Base-by-base conservation (phyloP, 2,329 filamentous ascomycete genomes). In the Cordyceps sp. region DNA sequence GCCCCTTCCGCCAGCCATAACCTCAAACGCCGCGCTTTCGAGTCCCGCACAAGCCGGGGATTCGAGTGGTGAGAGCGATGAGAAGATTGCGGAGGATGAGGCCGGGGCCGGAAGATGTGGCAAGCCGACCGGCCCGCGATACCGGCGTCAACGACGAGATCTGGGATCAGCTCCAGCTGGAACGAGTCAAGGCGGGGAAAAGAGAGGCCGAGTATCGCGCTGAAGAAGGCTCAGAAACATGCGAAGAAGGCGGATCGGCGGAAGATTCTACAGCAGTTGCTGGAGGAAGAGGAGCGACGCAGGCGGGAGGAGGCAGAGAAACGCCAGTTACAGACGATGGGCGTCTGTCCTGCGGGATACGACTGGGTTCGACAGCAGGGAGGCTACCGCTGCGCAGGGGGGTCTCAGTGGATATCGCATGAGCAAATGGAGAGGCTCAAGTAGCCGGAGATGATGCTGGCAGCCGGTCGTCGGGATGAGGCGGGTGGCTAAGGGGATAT, bases 321-420 rank as follows among this genome's bases (percentile, higher is more conserved):
- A 49, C 39, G 44, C 25, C 73, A 64, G 41, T 45, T 83, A 39
- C 50, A 45, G 39, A 20, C 40, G 2, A 57, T 70, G 54, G 77
- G 77, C 0, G 31, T 49, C 1, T 85, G 78, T 46, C 55, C 59
- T 0, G 24, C 33, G 14, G 78, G 76, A 0, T 83, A 30, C 43
- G 33, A 35, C 0, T 84, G 78, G 78, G 69, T 78, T 18, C 69
- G 66, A 41, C 63, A 75, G 42, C 26, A 3, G 2, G 45, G 42
- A 2, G 77, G 77, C 0, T 83, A 71, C 48, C 49, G 73, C 5
- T 82, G 78, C 52, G 61, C 61, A 0, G 77, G 66, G 0, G 76
- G 76, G 0, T 45, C 43, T 3, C 77, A 82, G 51, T 78, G 35
- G 36, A 19, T 51, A 17, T 6, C 45, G 0, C 28, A 47, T 30